These are phyloP conservation scores for Myrica gale DNA, from an alignment of 306 rosid species.

Conservation along the genomic window DNA sequence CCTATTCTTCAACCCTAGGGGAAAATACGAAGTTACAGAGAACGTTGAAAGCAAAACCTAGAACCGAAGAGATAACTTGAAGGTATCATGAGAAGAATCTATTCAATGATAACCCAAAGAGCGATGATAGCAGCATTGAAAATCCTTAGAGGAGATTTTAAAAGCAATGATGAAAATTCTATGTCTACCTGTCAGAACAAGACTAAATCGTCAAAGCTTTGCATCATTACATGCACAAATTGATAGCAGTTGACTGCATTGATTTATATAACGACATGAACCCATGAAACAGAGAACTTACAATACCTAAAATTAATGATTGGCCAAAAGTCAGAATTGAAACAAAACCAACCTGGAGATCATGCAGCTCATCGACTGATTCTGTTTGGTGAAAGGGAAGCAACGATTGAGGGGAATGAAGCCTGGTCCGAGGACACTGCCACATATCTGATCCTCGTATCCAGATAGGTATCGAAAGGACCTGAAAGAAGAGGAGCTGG, in stretches of 20 bases:
- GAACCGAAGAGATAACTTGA: conserved; percentile 4
- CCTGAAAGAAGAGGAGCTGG: not conserved
- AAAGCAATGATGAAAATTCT: conserved; percentile 34
- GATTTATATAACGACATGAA: conserved; percentile 7
- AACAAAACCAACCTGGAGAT: conserved; percentile 37
- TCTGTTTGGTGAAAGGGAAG: conserved; percentile 27
- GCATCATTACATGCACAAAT: conserved; percentile 43
- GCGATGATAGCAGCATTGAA: conserved; percentile 15
- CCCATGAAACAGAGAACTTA: not conserved
- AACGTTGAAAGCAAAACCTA: conserved; percentile 32
- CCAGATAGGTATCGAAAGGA: not conserved
- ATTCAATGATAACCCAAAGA: conserved; percentile 20
- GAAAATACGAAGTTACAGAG: not conserved
- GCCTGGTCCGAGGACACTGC: conserved; percentile 71
- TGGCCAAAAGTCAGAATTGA: not conserved
- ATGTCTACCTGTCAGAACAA: conserved; percentile 34
- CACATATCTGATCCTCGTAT: not conserved
- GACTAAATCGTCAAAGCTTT: conserved; percentile 31
- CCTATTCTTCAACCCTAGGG: not conserved
- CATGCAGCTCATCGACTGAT: not conserved
- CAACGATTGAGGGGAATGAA: conserved; percentile 73
- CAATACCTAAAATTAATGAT: not conserved
- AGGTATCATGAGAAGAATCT: conserved; percentile 20
- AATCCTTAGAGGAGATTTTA: conserved; percentile 6
- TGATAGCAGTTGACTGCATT: not conserved